Evolutionary conservation across 192 early-diverging fungal genomes (phyloP), one percentile per base, ranked within the genome.

Genomic region (Coemansia sp.): DNA sequence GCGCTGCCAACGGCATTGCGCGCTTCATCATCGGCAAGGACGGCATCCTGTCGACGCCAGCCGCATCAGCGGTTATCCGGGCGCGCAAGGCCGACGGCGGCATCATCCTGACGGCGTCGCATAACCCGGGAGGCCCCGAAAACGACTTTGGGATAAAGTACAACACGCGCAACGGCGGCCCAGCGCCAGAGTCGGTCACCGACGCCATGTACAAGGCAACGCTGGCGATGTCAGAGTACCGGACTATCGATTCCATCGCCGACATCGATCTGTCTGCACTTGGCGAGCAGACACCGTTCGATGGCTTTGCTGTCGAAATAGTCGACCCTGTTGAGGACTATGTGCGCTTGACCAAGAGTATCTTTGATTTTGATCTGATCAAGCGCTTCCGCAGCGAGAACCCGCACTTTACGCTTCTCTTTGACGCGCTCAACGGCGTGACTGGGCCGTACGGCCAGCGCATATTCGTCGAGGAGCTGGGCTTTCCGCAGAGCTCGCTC

Each of bases 101-200:
- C 50, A 96, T 98, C 50, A 85, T 98, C 48, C 79, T 98, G 64
- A 97, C 95, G n/a, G 97, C 97, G 13, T 96, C 94, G 29, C 97
- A 98, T 84, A 98, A 98, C 82, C 95, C 97, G 19, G 97, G 97
- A 52, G 97, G 97, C 50, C 97, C 97, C 27, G 84, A 94, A 30
- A 90, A 93, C 64, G 97, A 98, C 78, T 98, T 98, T 87, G 97
- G 97, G 53, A 95, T 98, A 77, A 98, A 98, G 82, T 98, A 93
- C 81, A 98, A 98, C 81, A 89, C 89, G 62, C 82, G 84, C 84
- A 98, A 96, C 75, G 97, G 97, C 50, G 97, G 94, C 27, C 94
- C 97, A 20, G 97, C 97, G 28, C 95, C 97, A 13, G 97, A 98
- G 73, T 69, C 72, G n/a, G 87, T 98, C 44, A 98, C 96, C 3